Base-by-base conservation (phyloP, 2,329 filamentous ascomycete genomes). In the Anisogramma anomala region DNA sequence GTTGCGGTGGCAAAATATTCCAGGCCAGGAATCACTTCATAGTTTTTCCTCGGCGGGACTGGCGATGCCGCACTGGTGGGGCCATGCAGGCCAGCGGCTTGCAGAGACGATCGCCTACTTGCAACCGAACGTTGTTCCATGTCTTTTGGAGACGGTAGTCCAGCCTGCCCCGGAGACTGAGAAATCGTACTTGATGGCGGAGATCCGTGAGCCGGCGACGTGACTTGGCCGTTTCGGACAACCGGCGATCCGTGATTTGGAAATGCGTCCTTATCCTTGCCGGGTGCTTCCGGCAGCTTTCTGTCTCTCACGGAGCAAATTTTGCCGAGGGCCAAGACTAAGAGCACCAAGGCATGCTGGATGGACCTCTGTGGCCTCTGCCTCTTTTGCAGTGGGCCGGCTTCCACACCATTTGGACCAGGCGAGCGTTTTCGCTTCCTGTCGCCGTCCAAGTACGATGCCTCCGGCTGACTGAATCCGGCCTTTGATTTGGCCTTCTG, bases 1-100 rank as follows among this genome's bases (percentile, higher is more conserved):
- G 82, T 82, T 2, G 87, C 89, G 47, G 84, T 79, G 1, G 84
- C 83, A 57, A 88, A 95, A 57, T 95, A 95, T 22, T 87, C 82
- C 43, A 96, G 66, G 0, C 91, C 91, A 0, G 91, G 89, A 46
- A 95, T 83, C 6, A 83, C 72, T 53, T 96, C 87, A 37, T 91
- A 70, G 55, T 94, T 94, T 51, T 73, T 50, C 49, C 55, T 64
- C 6, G 55, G 44, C 6, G 49, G 48, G 3, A 38, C 44, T 35
- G 32, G 43, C 20, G 10, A 49, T 31, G 48, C 50, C 46, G 2
- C 60, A 67, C 52, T 33, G 25, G 44, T 46, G 8, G 44, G 44
- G 9, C 36, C 44, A 23, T 38, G 34, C 30, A 35, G 27, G 3
- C 39, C 39, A 10, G 42, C 36, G 30, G 43, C 39, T 18, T 78